Conservation (phyloP, 2,329 filamentous ascomycete genomes). For the Seiridium unicorne region DNA sequence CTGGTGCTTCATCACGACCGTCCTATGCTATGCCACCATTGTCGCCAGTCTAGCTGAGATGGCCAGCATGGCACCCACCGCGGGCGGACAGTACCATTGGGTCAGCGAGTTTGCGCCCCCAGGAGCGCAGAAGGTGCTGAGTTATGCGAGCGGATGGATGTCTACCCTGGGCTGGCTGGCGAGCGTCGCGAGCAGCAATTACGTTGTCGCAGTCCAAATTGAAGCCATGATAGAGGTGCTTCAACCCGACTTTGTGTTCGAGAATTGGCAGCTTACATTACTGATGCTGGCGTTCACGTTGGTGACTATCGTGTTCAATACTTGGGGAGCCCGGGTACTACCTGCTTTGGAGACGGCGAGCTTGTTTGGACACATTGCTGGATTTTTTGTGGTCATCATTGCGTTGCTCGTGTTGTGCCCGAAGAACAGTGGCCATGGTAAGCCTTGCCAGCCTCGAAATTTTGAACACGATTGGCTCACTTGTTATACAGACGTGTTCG, state of each 20-base stretch:
- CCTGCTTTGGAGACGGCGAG: not conserved
- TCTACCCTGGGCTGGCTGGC: slow-evolving; percentile 11
- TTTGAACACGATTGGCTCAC: not conserved
- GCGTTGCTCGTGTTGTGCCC: not conserved
- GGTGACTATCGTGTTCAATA: not conserved
- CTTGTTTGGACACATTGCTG: not conserved
- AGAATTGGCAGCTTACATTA: not conserved
- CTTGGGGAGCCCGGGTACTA: not conserved
- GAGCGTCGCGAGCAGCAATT: slow-evolving; percentile 10
- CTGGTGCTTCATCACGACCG: slow-evolving; percentile 19
- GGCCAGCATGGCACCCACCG: slow-evolving; percentile 9
- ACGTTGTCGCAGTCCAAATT: slow-evolving; percentile 10
- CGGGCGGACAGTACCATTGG: slow-evolving; percentile 11
- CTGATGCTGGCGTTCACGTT: not conserved
- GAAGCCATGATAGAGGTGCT: slow-evolving; percentile 10
- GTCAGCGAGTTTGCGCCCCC: slow-evolving; percentile 11
- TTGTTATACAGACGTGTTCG: not conserved
- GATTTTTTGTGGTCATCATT: not conserved
- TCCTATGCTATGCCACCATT: slow-evolving; percentile 15
- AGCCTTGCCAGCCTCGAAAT: not conserved
- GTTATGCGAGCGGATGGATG: slow-evolving; percentile 11
- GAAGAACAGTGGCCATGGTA: not conserved
- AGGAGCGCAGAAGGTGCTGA: slow-evolving; percentile 7
- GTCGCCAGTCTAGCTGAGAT: slow-evolving; percentile 14
- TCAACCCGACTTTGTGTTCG: slow-evolving; percentile 9